Evolutionary conservation across 208 protist genomes (phyloP), one percentile per base, ranked within the genome.

Genomic region (Acanthamoeba triangularis): DNA sequence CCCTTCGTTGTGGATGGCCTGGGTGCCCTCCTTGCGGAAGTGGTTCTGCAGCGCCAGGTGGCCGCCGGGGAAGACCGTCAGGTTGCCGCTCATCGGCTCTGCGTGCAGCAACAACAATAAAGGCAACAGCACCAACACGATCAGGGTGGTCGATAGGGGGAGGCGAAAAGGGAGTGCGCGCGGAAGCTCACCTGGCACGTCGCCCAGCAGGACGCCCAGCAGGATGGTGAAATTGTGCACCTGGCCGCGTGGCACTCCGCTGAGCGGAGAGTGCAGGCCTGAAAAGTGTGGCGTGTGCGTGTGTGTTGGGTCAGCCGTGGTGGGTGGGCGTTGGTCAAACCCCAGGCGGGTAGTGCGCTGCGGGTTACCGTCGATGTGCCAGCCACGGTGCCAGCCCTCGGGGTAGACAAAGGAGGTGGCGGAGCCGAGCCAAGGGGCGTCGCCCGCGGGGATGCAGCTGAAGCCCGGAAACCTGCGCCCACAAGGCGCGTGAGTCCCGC

Each of bases 41-140:
- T 94, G 67, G 33, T 41, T 20, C 28, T 94, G 65, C 30, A 94
- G 25, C 28, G 37, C 74, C 35, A 61, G 18, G 52, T 94, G 90
- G 49, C 90, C 67, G 41, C 90, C 90, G 28, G 93, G 93, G 44
- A 74, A 95, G 5, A 95, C 93, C 7, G 56, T 76, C 30, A 95
- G 93, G 37, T 95, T 95, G 18, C 93, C 93, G 44, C 90, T 84
- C 44, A 94, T 10, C 5, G 23, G 23, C 69, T 76, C 90, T 94
- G 28, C 30, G 2, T 14, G 52, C 52, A n/a, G 11, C n/a, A 78
- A 47, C n/a, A 78, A 44, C 28, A 74, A 13, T 7, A 7, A 69
- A 69, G 14, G 25, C 25, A 69, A 69, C 63, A 69, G 7, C 14
- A 10, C 8, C 23, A 69, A 35, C n/a, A 74, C 65, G 65, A 14